Evolutionary conservation across 2,329 filamentous ascomycete genomes (phyloP).

Genomic region (Phialophora macrospora): DNA sequence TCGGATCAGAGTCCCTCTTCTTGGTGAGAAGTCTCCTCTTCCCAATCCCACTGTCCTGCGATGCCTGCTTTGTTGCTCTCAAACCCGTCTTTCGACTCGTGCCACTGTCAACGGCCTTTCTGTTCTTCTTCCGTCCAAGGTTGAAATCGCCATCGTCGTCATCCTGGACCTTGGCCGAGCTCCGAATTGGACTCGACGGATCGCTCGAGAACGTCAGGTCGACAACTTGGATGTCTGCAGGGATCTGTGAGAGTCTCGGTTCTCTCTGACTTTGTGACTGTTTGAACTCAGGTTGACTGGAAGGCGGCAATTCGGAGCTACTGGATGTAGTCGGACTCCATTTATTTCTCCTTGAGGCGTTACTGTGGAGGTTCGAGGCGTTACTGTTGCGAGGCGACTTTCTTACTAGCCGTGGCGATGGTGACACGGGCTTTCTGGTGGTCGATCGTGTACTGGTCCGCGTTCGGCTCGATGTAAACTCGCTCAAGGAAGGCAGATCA

Average conservation of each 20-base stretch:
- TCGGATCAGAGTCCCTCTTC: constrained; percentile 27
- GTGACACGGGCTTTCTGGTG: constrained; percentile 9
- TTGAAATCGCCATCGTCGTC: constrained; percentile 14
- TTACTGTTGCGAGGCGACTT: constrained; percentile 19
- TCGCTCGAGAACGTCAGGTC: constrained; percentile 49
- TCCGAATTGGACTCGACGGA: constrained; percentile 26
- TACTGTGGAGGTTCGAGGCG: not conserved
- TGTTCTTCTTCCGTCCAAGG: constrained; percentile 8
- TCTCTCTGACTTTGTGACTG: constrained; percentile 30
- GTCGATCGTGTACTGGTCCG: constrained; percentile 8
- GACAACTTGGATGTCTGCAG: constrained; percentile 41
- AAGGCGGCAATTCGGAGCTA: constrained; percentile 26
- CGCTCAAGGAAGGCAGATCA: constrained; percentile 35
- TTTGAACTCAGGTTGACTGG: constrained; percentile 33
- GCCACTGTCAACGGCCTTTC: constrained; percentile 13
- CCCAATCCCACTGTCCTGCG: constrained; percentile 30
- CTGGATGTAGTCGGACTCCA: constrained; percentile 7
- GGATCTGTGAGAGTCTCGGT: constrained; percentile 32
- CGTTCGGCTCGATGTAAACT: constrained; percentile 33
- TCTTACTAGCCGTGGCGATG: constrained; percentile 11
- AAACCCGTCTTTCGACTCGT: constrained; percentile 6
- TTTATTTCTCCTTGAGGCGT: constrained; percentile 7
- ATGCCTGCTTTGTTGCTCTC: constrained; percentile 18
- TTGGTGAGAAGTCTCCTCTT: constrained; percentile 33
- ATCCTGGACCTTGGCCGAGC: constrained; percentile 16